phyloP scores from a whole-genome alignment of 148 eudicot species.

The Silene conica region DNA sequence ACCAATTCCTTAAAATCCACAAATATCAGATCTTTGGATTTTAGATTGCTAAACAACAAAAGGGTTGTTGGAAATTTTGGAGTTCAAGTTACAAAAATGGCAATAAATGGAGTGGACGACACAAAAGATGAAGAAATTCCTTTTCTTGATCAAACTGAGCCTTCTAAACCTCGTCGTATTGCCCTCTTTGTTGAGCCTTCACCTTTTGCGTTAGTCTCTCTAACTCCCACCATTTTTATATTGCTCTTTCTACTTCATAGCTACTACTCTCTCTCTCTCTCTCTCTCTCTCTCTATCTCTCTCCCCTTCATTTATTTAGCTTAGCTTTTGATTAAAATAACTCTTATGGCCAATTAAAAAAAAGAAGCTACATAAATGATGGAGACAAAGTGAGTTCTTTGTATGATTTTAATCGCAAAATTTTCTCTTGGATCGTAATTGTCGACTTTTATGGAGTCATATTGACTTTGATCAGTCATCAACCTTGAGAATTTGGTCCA shows the following conservation, averaged over 20 bases:
- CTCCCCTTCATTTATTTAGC: no score
- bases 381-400: no score
- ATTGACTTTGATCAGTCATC: slow-evolving; percentile 14
- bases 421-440: slow-evolving; percentile 19
- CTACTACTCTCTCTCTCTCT: no score
- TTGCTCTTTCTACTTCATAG: background rate
- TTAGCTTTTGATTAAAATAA: no score
- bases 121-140: slow-evolving; percentile 48
- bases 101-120: slow-evolving; percentile 20
- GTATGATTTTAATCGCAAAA: no score
- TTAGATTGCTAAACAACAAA: slow-evolving; percentile 12
- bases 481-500: background rate
- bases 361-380: no score
- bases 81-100: slow-evolving; percentile 35
- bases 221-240: background rate
- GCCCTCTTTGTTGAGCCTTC: slow-evolving; percentile 99
- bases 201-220: slow-evolving; percentile 82
- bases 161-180: slow-evolving; percentile 72
- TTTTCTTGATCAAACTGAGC: slow-evolving; percentile 51
- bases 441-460: background rate
- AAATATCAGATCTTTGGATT: slow-evolving; percentile 29
- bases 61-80: slow-evolving; percentile 23
- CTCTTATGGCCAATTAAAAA: no score
- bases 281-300: no score
- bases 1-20: slow-evolving; percentile 28